Evolutionary conservation across 257 asterid genomes (phyloP), one percentile per base, ranked within the genome.

Genomic region (Verbascum thapsus): DNA sequence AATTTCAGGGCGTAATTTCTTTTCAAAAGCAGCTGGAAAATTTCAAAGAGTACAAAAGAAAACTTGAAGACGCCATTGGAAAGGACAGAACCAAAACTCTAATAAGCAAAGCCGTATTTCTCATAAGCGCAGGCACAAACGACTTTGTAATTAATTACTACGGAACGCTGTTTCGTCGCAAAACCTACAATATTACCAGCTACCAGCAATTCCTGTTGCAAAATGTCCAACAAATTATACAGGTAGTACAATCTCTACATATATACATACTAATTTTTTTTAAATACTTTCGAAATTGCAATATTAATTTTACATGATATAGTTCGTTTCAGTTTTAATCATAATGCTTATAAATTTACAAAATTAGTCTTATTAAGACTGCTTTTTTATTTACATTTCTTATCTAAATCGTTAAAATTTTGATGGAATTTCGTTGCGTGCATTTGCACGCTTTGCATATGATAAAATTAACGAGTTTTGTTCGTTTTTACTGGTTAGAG

Each of bases 101-200:
- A 16, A 72, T 86, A 6, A 47, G 53, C 38, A 81, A 84, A 3
- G 78, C 91, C 0, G 54, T 7, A 30, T 84, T 61, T 48, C 4
- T 84, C 6, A 17, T 84, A 6, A 82, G 95, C 35, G 80, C 86
- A 0, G 92, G 92, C 34, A 87, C 89, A 6, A 80, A 81, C 53
- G 95, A 84, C 38, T 42, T 80, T 6, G 67, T 68, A 5, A 13
- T 78, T 1, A 82, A 62, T 15, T 84, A 76, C 58, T 80, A 18
- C 10, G 44, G 63, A 15, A 53, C 83, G 0, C 80, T 81, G 12
- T 22, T 69, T n/a, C 73, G 78, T 6, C 74, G 73, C 4, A n/a
- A 22, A 13, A 67, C 8, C 3, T 72, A 41, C 66, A 45, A 70
- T 1, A 15, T 82, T 57, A 20, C 78, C 7, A 17, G 10, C 44